Evolutionary conservation across 169 alveolate genomes (phyloP), one percentile per base, ranked within the genome.

Genomic region (Fabrea salina): DNA sequence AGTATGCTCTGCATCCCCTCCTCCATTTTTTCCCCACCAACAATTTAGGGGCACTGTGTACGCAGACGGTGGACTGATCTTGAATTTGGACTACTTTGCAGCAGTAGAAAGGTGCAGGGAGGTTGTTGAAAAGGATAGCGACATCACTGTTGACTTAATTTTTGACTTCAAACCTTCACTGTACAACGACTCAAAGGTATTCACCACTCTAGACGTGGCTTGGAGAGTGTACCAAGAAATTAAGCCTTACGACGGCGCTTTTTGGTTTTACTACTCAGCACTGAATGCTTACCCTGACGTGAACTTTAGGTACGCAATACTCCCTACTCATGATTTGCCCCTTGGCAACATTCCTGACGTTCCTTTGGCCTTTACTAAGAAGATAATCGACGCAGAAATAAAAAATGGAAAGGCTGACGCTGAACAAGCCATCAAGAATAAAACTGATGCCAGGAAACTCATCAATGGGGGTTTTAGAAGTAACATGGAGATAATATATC

Each of bases 41-140:
- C 16, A 54, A 13, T 27, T 75, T 40, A 61, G 40, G 30, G 84
- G 79, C 11, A 27, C n/a, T 39, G 5, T 44, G 7, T 47, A 40
- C 37, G 84, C 61, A 41, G 88, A 82, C 57, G 84, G 84, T 3
- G 88, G 88, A 4, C 11, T 51, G 32, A 66, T 75, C 2, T 19
- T 70, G 54, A 82, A 75, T 47, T 27, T 75, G n/a, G 88, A 82
- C 33, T 16, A 75, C 11, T 47, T n/a, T 47, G 75, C 83, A 30
- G 84, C 88, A 3, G 47, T 82, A 2, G 43, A 66, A n/a, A 61
- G 84, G 35, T 82, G 88, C 58, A 22, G 13, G 30, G 84, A 76
- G 4, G 41, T 75, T 25, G 80, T 47, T 1, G 51, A 43, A 8
- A 74, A 82, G 16, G 57, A 72, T 11, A 11, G 7, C 35, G 74